These are phyloP conservation scores for Hyaloperonospora brassicae DNA, from an alignment of 352 stramenopile species.

Conservation along the genomic window DNA sequence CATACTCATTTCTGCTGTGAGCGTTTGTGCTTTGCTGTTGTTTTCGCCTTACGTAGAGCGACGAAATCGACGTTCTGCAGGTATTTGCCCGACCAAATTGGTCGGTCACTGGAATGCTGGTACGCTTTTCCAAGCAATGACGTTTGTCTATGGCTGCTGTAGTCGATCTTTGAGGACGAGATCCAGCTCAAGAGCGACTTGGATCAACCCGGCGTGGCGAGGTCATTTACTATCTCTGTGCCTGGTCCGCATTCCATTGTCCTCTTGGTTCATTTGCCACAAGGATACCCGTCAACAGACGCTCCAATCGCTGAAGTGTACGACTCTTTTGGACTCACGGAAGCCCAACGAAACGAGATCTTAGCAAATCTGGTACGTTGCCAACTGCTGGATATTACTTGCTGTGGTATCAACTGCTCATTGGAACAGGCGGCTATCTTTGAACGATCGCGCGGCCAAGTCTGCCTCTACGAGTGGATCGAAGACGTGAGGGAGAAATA, in stretches of 20 bases:
- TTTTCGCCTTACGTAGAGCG: conserved; percentile 24
- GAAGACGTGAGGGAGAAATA: conserved; percentile 74
- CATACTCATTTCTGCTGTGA: not conserved
- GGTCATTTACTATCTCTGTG: conserved; percentile 54
- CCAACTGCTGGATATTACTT: not conserved
- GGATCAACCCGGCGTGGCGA: conserved; percentile 31
- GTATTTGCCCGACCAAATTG: conserved; percentile 14
- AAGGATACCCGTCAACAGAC: conserved; percentile 60
- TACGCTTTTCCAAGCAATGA: not conserved
- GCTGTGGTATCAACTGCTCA: not conserved
- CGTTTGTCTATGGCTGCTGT: not conserved
- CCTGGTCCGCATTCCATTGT: conserved; percentile 56
- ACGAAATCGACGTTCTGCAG: conserved; percentile 74
- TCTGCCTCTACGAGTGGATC: conserved; percentile 85
- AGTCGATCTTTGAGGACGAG: conserved; percentile 77
- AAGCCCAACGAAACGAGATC: conserved; percentile 54
- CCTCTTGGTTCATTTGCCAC: conserved; percentile 61
- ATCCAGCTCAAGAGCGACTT: conserved; percentile 47
- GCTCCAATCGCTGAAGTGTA: conserved; percentile 70
- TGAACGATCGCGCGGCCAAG: conserved; percentile 60
- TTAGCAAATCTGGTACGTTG: conserved; percentile 46
- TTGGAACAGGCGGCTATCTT: conserved; percentile 47
- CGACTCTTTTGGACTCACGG: conserved; percentile 75
- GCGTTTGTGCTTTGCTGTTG: not conserved
- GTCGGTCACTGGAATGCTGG: not conserved